A percentile compares a stretch with the other conserved stretches of the same genome.
phyloP scores from a whole-genome alignment of 306 rosid genomes.

The Quercus mongolica region DNA sequence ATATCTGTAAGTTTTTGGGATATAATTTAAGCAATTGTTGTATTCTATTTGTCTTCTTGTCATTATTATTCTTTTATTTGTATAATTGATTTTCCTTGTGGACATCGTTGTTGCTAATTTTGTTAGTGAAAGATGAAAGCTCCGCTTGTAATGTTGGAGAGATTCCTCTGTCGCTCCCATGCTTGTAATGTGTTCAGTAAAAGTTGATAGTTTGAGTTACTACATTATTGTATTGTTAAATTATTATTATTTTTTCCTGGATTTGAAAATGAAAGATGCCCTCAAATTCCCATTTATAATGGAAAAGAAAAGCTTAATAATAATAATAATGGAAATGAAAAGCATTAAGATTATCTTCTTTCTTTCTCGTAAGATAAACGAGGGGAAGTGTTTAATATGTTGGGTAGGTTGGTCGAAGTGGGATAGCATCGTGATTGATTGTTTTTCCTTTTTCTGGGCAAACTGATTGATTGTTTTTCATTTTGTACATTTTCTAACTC shows the following conservation, averaged over 20 bases:
- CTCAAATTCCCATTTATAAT: too few species aligned
- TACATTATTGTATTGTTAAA: too few species aligned
- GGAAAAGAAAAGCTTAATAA: too few species aligned
- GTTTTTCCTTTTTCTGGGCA: not conserved
- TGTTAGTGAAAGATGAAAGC: not conserved
- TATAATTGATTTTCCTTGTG: constrained; percentile 21
- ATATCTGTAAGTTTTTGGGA: constrained; percentile 7
- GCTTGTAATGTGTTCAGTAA: too few species aligned
- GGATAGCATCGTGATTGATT: not conserved
- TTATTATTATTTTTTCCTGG: too few species aligned
- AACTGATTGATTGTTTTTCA: not conserved
- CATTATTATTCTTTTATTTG: constrained; percentile 15
- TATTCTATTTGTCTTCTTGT: constrained; percentile 14
- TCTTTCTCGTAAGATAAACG: too few species aligned
- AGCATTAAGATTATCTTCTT: too few species aligned
- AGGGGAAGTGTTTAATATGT: too few species aligned
- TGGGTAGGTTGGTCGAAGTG: not conserved
- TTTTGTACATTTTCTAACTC: not conserved
- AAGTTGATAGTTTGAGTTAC: too few species aligned
- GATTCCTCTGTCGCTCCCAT: too few species aligned
- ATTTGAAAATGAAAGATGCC: too few species aligned
- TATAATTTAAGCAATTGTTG: constrained; percentile 24
- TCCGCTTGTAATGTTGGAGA: not conserved
- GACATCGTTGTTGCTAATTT: not conserved
- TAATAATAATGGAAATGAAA: too few species aligned